Evolutionary conservation across 768 basidiomycete species (phyloP).

Genomic region (Hericium alpestre): DNA sequence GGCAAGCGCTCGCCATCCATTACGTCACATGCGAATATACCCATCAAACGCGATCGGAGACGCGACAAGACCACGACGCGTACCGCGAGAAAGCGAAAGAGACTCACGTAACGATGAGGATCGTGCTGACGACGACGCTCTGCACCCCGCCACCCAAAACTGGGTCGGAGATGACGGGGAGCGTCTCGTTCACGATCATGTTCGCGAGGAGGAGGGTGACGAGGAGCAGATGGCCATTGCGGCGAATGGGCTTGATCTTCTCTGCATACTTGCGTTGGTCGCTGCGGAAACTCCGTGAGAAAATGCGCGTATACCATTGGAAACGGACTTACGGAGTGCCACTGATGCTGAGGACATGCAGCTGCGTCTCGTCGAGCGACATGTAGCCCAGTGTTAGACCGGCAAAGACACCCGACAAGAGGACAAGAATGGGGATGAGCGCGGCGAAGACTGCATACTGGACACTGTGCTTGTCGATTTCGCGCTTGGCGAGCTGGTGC

Average conservation of each 20-base stretch:
- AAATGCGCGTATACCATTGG: neutral
- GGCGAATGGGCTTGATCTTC: slow-evolving; percentile 78
- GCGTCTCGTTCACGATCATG: slow-evolving; percentile 86
- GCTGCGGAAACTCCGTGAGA: slow-evolving; percentile 25
- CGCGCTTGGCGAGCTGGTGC: slow-evolving; percentile 24
- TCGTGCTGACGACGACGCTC: slow-evolving; percentile 74
- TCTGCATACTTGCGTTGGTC: slow-evolving; percentile 72
- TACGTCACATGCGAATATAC: neutral
- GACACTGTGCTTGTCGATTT: slow-evolving; percentile 12
- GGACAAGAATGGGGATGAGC: slow-evolving; percentile 77
- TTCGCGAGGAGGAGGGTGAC: slow-evolving; percentile 78
- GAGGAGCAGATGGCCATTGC: slow-evolving; percentile 73
- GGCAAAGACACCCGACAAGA: slow-evolving; percentile 80
- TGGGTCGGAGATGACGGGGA: slow-evolving; percentile 74
- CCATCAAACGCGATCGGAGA: neutral
- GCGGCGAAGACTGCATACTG: slow-evolving; percentile 31
- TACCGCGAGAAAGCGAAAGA: neutral
- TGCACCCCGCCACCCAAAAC: slow-evolving; percentile 70
- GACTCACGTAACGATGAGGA: slow-evolving; percentile 79
- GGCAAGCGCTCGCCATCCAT: no score
- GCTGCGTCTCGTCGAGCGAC: slow-evolving; percentile 87
- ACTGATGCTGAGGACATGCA: slow-evolving; percentile 76
- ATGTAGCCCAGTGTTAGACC: slow-evolving; percentile 88
- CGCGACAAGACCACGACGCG: neutral
- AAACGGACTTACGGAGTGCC: slow-evolving; percentile 58